A percentile compares a stretch with the other conserved stretches of the same genome.
Evolutionary conservation across 2,329 filamentous ascomycete genomes (phyloP).

Genomic region (Sporothrix mexicana): DNA sequence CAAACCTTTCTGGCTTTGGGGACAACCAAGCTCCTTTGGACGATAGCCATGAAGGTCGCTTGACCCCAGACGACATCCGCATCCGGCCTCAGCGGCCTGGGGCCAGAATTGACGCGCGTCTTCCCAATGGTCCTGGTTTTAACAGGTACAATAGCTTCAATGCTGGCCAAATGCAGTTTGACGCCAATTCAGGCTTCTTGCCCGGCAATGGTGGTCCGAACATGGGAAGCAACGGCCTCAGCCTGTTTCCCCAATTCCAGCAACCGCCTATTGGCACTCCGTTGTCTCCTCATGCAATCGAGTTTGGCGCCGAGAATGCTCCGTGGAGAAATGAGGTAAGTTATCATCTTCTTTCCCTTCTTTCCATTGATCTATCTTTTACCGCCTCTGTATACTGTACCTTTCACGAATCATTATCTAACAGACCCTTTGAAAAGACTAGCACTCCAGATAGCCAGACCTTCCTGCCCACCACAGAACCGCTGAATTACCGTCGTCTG

Average conservation of each 20-base stretch:
- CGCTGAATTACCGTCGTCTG: constrained; percentile 92
- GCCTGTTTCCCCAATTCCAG: constrained; percentile 57
- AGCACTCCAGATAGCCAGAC: constrained; percentile 67
- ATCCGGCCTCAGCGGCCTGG: constrained; percentile 55
- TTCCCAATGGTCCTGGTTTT: constrained; percentile 43
- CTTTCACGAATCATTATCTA: background rate
- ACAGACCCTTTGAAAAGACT: constrained; percentile 46
- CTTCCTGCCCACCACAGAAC: constrained; percentile 85
- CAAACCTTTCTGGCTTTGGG: constrained; percentile 40
- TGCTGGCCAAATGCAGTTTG: constrained; percentile 41
- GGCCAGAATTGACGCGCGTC: constrained; percentile 54
- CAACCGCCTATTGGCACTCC: constrained; percentile 67
- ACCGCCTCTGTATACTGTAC: background rate
- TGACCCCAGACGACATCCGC: constrained; percentile 57
- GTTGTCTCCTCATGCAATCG: constrained; percentile 74
- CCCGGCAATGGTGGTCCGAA: constrained; percentile 42
- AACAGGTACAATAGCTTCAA: constrained; percentile 45
- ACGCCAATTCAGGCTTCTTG: constrained; percentile 40
- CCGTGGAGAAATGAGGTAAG: constrained; percentile 63
- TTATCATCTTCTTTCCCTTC: constrained; percentile 38
- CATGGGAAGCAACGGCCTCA: constrained; percentile 49
- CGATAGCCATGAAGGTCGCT: constrained; percentile 49
- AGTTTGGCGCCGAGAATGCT: constrained; percentile 66
- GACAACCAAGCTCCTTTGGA: constrained; percentile 48
- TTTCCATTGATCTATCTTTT: background rate